A percentile compares a stretch with the other conserved stretches of the same genome.
Conservation (phyloP, 352 stramenopile species). For the Phytophthora capsici region DNA sequence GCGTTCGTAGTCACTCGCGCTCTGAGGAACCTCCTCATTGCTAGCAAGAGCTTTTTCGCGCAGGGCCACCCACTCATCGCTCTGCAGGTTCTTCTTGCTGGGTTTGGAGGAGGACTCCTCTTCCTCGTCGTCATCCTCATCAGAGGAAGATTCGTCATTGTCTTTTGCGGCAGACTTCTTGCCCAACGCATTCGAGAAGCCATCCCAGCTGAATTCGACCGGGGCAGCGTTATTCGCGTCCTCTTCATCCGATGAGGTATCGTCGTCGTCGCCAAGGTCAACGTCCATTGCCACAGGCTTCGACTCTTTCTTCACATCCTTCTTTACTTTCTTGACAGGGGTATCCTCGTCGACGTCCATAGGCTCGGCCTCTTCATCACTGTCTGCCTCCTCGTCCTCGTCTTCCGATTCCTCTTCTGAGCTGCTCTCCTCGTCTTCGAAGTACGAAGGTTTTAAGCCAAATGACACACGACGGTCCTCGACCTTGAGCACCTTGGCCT, state of each 20-base stretch:
- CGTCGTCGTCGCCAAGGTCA: constrained; percentile 58
- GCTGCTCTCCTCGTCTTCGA: constrained; percentile 92
- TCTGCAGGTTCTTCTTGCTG: constrained; percentile 92
- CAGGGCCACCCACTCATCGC: constrained; percentile 94
- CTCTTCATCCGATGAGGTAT: constrained; percentile 73
- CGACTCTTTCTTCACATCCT: constrained; percentile 36
- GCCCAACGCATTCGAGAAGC: constrained; percentile 78
- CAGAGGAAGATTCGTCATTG: constrained; percentile 56
- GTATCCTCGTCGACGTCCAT: constrained; percentile 62
- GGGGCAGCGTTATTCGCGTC: constrained; percentile 36
- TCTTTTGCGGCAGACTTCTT: constrained; percentile 52
- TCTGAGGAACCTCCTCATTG: constrained; percentile 93
- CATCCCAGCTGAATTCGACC: constrained; percentile 91
- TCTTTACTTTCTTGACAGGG: constrained; percentile 45
- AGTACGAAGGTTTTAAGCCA: constrained; percentile 97
- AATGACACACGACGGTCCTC: constrained; percentile 93
- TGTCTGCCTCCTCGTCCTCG: constrained; percentile 66
- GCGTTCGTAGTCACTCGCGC: constrained; percentile 95
- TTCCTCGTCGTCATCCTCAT: constrained; percentile 56
- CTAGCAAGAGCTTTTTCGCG: constrained; percentile 94
- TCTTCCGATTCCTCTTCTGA: constrained; percentile 85
- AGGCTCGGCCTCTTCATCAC: constrained; percentile 52
- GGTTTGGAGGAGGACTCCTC: constrained; percentile 80
- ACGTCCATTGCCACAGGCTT: constrained; percentile 47
- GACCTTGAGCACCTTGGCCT: constrained; percentile 96